Evolutionary conservation across 306 rosid genomes (phyloP).

Genomic region (Ochetophila trinervis): DNA sequence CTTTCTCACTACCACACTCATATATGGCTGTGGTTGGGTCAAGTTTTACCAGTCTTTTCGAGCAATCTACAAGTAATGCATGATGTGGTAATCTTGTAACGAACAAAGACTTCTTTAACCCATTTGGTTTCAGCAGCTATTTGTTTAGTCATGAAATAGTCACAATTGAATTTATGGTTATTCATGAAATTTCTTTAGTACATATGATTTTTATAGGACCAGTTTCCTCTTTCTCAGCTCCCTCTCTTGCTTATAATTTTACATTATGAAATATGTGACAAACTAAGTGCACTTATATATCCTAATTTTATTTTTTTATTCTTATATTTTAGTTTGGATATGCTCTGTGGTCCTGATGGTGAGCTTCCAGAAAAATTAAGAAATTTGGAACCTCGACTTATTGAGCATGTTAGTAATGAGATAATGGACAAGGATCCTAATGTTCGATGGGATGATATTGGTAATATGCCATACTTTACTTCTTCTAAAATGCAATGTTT

Average conservation of each 20-base stretch:
- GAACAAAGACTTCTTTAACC: no score
- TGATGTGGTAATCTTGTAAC: no score
- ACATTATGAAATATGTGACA: neutral
- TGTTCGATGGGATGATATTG: constrained; percentile 54
- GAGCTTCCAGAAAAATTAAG: constrained; percentile 98
- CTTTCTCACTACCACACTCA: neutral
- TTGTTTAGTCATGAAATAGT: neutral
- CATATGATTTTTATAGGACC: neutral
- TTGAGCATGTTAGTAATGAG: constrained; percentile 95
- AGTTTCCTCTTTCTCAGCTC: neutral
- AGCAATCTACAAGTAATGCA: no score
- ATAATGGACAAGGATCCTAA: constrained; percentile 93
- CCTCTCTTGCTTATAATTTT: neutral
- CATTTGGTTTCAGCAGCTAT: neutral
- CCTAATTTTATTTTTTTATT: constrained; percentile 26
- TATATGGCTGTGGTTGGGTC: neutral
- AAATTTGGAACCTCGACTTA: constrained; percentile 93
- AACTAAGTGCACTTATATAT: constrained; percentile 18
- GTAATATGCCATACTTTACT: constrained; percentile 39
- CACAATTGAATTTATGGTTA: neutral
- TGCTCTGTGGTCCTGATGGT: constrained; percentile 91
- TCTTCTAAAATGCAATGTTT: constrained; percentile 20
- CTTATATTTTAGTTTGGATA: constrained; percentile 62
- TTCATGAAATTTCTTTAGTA: neutral
- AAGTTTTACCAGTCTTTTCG: neutral